Percentiles rank a stretch among this genome's conserved stretches.
Conservation (phyloP, 2,329 filamentous ascomycete species). For the Tolypocladium tundrense region DNA sequence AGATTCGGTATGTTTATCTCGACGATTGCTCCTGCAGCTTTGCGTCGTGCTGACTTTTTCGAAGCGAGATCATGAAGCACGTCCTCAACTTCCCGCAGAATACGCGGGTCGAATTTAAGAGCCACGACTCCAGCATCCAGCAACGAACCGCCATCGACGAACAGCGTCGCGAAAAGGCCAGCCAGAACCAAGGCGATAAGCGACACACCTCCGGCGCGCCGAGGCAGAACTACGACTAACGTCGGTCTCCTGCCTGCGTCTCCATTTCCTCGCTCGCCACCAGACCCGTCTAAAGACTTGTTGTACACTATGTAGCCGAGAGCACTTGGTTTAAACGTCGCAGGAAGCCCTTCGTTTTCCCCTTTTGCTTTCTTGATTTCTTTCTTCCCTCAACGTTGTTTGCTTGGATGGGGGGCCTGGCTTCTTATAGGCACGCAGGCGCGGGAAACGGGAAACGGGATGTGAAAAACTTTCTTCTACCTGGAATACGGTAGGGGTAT, state of each 20-base stretch:
- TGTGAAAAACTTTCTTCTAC: neutral
- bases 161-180: slow-evolving; percentile 74
- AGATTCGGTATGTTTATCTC: slow-evolving; percentile 64
- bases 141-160: slow-evolving; percentile 86
- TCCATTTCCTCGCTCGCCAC: neutral
- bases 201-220: slow-evolving; percentile 18
- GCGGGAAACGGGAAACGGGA: neutral
- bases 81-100: slow-evolving; percentile 77
- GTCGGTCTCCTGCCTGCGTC: neutral
- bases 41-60: slow-evolving; percentile 9
- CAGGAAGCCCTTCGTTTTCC: neutral
- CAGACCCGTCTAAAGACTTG: neutral
- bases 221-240: slow-evolving; percentile 23
- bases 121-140: slow-evolving; percentile 90
- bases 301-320: slow-evolving; percentile 2
- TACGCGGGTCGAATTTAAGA: slow-evolving; percentile 90
- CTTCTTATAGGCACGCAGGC: neutral
- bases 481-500: slow-evolving; percentile 1
- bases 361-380: neutral
- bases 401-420: neutral
- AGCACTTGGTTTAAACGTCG: neutral
- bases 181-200: slow-evolving; percentile 35
- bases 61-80: slow-evolving; percentile 86
- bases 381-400: neutral
- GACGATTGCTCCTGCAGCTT: neutral